Conservation (phyloP, 2,329 filamentous ascomycete genomes). For the Penicillium sp. region DNA sequence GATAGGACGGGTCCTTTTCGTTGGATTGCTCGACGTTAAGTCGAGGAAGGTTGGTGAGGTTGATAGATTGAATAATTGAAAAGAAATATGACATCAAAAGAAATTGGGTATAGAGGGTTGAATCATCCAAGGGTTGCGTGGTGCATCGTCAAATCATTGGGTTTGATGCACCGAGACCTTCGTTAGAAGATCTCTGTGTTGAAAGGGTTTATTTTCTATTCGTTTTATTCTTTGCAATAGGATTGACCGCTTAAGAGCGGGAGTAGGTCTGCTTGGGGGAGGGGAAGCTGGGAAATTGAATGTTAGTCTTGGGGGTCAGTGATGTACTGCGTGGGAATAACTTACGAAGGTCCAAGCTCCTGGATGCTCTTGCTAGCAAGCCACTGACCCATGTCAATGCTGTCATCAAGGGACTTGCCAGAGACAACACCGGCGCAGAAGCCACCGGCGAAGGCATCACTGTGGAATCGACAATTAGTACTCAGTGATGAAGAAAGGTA, state of each 20-base stretch:
- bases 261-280: slow-evolving; percentile 81
- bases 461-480: slow-evolving; percentile 35
- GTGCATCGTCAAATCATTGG: slow-evolving; percentile 25
- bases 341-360: slow-evolving; percentile 94
- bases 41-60: slow-evolving; percentile 34
- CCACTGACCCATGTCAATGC: slow-evolving; percentile 95
- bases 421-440: slow-evolving; percentile 88
- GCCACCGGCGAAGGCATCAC: slow-evolving; percentile 94
- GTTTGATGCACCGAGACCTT: slow-evolving; percentile 28
- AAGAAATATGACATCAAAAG: slow-evolving; percentile 17
- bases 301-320: slow-evolving; percentile 23
- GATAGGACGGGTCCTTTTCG: slow-evolving; percentile 1
- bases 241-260: slow-evolving; percentile 33
- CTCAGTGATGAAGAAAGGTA: neutral
- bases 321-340: slow-evolving; percentile 38
- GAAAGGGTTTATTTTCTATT: slow-evolving; percentile 33
- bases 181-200: slow-evolving; percentile 29
- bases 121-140: slow-evolving; percentile 42
- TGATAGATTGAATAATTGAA: slow-evolving; percentile 15
- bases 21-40: slow-evolving; percentile 30
- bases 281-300: slow-evolving; percentile 66
- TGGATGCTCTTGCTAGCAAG: slow-evolving; percentile 91
- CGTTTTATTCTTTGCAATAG: slow-evolving; percentile 20
- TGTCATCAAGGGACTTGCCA: slow-evolving; percentile 77
- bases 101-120: slow-evolving; percentile 51